Base-by-base conservation (phyloP, 129 eudicot genomes). In the Ambrosia trifida region DNA sequence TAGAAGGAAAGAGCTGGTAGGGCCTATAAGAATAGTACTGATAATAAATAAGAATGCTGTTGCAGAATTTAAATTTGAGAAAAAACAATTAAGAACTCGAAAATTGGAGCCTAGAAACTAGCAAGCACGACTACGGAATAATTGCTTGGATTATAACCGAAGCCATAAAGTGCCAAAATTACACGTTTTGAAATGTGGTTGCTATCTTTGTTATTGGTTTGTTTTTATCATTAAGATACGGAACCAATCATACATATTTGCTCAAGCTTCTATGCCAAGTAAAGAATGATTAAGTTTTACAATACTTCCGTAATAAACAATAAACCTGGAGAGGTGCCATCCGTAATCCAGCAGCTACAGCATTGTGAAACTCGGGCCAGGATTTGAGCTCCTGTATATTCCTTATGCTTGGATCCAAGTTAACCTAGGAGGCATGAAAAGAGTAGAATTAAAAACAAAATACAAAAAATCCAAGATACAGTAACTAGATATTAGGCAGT, bases 291-390 rank as follows among this genome's bases (percentile, higher is more conserved):
- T 52, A 46, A 11, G 70, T 45, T 13, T 35, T 60, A 40, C 5
- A 80, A 41, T 24, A 61, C 40, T 38, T 50, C 49, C 32, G 32
- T 66, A 70, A 72, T 31, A 59, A 66, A 71, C 17, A 36, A 76
- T 28, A 44, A 59, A 94, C 98, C 96, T 89, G 97, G 65, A 90
- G 69, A 44, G 97, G 96, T 13, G 99, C 87, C 67, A 94, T 88
- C 64, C 87, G 85, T 80, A 94, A 73, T 72, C 99, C 99, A 78
- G 99, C 91, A 70, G 99, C 99, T 68, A 94, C 97, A 66, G 99
- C 99, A 85, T 94, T 94, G 85, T 94, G 97, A 84, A 94, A 94
- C 81, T 94, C 99, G 32, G 99, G 96, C 99, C 99, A 94, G 62
- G 87, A 84, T 70, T 85, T 91, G 41, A 94, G 96, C 79, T 94